Evolutionary conservation across 1,284 basidiomycete species (phyloP).

Genomic region (Apiotrichum laibachii): DNA sequence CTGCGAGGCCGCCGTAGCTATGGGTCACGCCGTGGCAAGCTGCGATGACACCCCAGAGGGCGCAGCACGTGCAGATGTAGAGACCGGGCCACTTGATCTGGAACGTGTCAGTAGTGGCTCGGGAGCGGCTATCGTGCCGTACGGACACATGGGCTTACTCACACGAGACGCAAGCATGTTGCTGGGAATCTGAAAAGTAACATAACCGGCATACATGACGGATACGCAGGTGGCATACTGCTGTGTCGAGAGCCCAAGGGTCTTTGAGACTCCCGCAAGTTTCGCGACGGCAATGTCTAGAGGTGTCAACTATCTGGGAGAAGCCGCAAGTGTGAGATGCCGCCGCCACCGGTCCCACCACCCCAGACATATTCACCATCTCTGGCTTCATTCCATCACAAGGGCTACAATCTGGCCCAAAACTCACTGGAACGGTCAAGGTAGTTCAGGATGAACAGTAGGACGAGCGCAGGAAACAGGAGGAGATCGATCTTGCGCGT

Average conservation of each 20-base stretch:
- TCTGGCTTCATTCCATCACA: no score
- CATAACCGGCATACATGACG: constrained; percentile 20
- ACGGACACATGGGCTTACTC: neutral
- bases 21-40: constrained; percentile 34
- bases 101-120: no score
- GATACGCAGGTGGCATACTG: constrained; percentile 31
- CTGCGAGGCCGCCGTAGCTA: constrained; percentile 30
- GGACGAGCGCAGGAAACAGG: constrained; percentile 14
- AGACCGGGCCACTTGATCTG: constrained; percentile 9
- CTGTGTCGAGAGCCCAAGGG: constrained; percentile 7
- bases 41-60: constrained; percentile 39
- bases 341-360: no score
- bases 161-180: constrained; percentile 32
- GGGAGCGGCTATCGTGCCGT: no score
- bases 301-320: neutral
- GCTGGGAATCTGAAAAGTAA: constrained; percentile 34
- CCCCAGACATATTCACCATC: no score
- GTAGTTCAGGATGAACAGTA: constrained; percentile 3
- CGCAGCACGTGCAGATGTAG: constrained; percentile 22
- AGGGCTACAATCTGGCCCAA: no score
- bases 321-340: no score
- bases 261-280: constrained; percentile 9
- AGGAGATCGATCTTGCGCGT: constrained; percentile 42
- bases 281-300: constrained; percentile 36
- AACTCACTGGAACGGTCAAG: neutral